Base-by-base conservation (phyloP, 805 yeast species). In the Barnettozyma californica region DNA sequence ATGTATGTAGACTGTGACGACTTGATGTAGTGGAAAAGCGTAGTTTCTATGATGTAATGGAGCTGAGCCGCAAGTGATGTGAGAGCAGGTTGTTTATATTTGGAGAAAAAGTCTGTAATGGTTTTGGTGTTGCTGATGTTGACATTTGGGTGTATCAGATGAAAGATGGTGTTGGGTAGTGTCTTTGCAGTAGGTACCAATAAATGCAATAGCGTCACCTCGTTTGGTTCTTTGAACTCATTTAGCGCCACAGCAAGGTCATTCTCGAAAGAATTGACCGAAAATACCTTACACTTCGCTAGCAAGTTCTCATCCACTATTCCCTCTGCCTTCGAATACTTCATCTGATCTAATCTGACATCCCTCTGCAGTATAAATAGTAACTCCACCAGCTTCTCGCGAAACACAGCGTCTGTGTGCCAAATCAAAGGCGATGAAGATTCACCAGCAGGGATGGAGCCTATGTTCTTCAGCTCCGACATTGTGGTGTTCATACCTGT, bases 11-110 rank as follows among this genome's bases (percentile, higher is more conserved):
- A 41, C 7, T 50, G 27, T 4, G 51, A 25, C 7, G 44, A 19
- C 4, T 25, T 41, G 2, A 46, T 14, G 16, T 48, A 39, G 10
- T 45, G 44, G 3, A 45, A 43, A 16, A 46, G 51, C 11, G 57
- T 52, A 10, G 20, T 37, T 25, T 56, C 61, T 7, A 46, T 11
- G 9, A 56, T 36, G 19, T 50, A 52, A 14, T 51, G 41, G 2
- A 39, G 41, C 10, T 49, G 51, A 3, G 31, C 47, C 11, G 44
- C 31, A 5, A 21, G 18, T 4, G 43, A 18, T 6, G 14, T 13
- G 2, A 48, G 20, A 4, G 35, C 36, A 5, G 44, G 35, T n/a
- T 41, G 18, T 20, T 35, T 35, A 21, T 48, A 19, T 10, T n/a
- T 27, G 18, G 2, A 10, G 37, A 46, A 19, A 34, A 41, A 7